These are phyloP conservation scores for Hsuehochloa calcarea DNA, from an alignment of 176 grass and related monocot genomes.

Conservation along the genomic window DNA sequence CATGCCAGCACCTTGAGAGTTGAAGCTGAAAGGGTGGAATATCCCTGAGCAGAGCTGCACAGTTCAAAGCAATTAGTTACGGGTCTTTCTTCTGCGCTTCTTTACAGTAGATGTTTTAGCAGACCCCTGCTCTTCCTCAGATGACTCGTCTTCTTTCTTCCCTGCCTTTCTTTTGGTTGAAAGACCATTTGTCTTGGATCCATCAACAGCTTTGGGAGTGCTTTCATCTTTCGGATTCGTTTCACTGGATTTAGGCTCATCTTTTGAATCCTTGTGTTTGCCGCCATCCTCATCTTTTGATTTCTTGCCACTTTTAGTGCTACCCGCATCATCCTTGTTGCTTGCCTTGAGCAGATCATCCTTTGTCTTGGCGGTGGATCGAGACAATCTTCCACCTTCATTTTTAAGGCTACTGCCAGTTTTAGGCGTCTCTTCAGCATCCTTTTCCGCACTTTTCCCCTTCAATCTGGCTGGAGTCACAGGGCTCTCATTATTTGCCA, in stretches of 20 bases:
- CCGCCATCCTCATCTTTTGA: slow-evolving; percentile 31
- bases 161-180: slow-evolving; percentile 43
- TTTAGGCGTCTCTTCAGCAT: slow-evolving; percentile 35
- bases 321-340: slow-evolving; percentile 19
- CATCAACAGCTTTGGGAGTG: not conserved
- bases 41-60: slow-evolving; percentile 23
- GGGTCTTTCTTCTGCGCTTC: slow-evolving; percentile 43
- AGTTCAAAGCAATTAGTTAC: slow-evolving; percentile 11
- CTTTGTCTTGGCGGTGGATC: not conserved
- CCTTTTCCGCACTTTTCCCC: slow-evolving; percentile 27
- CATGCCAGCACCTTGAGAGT: slow-evolving; percentile 5
- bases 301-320: not conserved
- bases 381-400: slow-evolving; percentile 24
- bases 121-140: slow-evolving; percentile 28
- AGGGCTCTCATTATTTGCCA: slow-evolving; percentile 26
- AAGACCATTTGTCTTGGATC: slow-evolving; percentile 40
- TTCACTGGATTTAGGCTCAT: slow-evolving; percentile 37
- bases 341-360: not conserved
- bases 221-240: slow-evolving; percentile 1
- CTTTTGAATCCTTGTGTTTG: slow-evolving; percentile 24
- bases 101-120: slow-evolving; percentile 32
- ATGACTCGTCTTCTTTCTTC: slow-evolving; percentile 26
- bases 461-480: slow-evolving; percentile 23
- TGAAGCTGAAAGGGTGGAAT: not conserved
- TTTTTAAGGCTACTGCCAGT: slow-evolving; percentile 22